phyloP scores from a whole-genome alignment of 345 rosid species.

The Adansonia digitata region DNA sequence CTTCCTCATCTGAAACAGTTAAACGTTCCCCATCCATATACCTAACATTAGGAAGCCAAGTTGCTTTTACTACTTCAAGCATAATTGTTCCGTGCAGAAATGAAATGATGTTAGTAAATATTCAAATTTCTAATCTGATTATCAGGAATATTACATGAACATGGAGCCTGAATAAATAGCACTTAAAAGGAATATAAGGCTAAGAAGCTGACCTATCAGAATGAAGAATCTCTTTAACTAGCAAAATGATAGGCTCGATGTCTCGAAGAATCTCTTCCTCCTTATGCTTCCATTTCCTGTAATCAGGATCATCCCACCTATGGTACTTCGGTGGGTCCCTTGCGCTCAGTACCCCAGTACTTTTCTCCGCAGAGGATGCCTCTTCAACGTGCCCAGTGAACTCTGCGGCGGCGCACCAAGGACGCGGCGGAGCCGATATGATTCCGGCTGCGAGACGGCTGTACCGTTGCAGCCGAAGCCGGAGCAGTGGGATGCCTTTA shows the following conservation, averaged over 20 bases:
- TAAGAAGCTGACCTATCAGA: conserved; percentile 45
- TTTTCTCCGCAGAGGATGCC: conserved; percentile 28
- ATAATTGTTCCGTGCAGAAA: background rate
- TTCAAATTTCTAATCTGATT: background rate
- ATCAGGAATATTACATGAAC: too few relatives aligned
- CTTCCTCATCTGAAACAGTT: conserved; percentile 55
- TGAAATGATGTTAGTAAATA: background rate
- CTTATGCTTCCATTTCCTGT: conserved; percentile 67
- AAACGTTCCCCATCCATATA: conserved; percentile 64
- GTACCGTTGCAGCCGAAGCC: conserved; percentile 32
- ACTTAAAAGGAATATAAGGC: background rate
- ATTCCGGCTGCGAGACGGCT: conserved; percentile 20
- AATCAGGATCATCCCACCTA: conserved; percentile 49
- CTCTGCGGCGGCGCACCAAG: conserved; percentile 34
- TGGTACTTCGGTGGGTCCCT: conserved; percentile 29
- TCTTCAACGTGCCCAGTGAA: conserved; percentile 34
- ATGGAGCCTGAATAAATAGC: background rate
- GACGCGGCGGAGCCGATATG: conserved; percentile 25
- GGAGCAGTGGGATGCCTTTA: conserved; percentile 34
- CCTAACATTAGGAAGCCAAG: conserved; percentile 31
- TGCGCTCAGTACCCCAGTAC: conserved; percentile 20
- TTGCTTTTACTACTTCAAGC: background rate
- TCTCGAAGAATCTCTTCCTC: conserved; percentile 70
- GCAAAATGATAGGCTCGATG: conserved; percentile 44
- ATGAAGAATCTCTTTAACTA: conserved; percentile 64